phyloP scores from a whole-genome alignment of 257 asterid genomes.

The Scutellaria minor region DNA sequence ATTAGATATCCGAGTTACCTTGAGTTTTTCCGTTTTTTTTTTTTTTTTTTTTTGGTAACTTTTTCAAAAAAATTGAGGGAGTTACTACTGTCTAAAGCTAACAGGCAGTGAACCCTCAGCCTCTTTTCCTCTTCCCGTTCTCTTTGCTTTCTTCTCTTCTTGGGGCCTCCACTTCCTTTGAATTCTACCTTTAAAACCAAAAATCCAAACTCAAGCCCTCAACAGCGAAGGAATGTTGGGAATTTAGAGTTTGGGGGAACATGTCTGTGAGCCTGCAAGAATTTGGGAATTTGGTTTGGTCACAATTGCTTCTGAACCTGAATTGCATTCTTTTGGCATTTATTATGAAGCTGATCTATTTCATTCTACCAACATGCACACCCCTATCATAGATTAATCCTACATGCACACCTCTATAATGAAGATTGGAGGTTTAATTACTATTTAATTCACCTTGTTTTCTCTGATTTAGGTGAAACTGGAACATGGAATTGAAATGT shows the following conservation, averaged over 20 bases:
- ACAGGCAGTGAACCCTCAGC: not conserved
- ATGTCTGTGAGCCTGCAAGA: not conserved
- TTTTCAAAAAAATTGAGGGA: not conserved
- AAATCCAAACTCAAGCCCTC: not conserved
- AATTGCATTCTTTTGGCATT: not conserved
- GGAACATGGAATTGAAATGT: conserved; percentile 90
- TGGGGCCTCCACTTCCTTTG: too few relatives aligned
- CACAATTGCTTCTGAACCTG: conserved; percentile 16
- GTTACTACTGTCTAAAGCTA: not conserved
- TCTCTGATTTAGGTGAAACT: conserved; percentile 70
- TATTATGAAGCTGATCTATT: not conserved
- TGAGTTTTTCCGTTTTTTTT: not conserved
- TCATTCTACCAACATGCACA: not conserved
- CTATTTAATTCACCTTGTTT: conserved; percentile 15
- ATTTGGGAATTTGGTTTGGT: not conserved
- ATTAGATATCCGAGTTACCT: not conserved
- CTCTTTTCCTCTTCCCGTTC: not conserved
- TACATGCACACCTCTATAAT: not conserved
- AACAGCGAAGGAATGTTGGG: not conserved
- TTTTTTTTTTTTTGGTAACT: too few relatives aligned
- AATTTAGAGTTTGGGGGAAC: not conserved
- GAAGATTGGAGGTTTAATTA: not conserved
- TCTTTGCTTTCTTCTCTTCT: not conserved
- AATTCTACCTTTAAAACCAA: not conserved
- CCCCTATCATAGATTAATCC: not conserved